Conservation (phyloP, 345 rosid species). For the Turnera subulata region DNA sequence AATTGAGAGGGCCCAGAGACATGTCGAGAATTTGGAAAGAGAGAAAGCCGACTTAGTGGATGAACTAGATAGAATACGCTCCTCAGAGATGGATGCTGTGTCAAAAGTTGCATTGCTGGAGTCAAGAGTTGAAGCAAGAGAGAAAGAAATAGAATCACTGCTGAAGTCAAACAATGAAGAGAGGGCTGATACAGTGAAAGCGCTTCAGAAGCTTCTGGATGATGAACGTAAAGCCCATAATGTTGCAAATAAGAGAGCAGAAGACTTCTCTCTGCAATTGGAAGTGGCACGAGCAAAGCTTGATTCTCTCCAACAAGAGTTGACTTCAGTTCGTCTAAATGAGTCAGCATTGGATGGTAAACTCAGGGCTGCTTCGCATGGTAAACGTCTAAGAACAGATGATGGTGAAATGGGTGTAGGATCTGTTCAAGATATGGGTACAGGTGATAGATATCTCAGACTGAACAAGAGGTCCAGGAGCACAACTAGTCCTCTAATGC, state of each 20-base stretch:
- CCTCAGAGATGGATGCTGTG: constrained; percentile 65
- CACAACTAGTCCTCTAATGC: constrained; percentile 50
- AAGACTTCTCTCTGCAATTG: constrained; percentile 73
- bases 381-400: constrained; percentile 65
- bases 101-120: constrained; percentile 66
- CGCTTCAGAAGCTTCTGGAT: constrained; percentile 73
- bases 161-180: constrained; percentile 71
- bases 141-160: constrained; percentile 84
- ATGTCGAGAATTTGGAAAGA: constrained; percentile 72
- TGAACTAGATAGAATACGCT: constrained; percentile 53
- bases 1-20: constrained; percentile 80
- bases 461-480: constrained; percentile 60
- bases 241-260: constrained; percentile 67
- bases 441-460: constrained; percentile 41
- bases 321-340: constrained; percentile 72
- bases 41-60: constrained; percentile 57
- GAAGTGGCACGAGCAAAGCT: constrained; percentile 81
- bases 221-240: constrained; percentile 78
- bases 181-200: constrained; percentile 74
- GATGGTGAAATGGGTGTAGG: constrained; percentile 60
- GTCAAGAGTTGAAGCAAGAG: constrained; percentile 87
- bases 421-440: constrained; percentile 51
- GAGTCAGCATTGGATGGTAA: constrained; percentile 83
- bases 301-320: constrained; percentile 74
- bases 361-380: constrained; percentile 68